Percentiles rank a stretch among this genome's conserved stretches.
phyloP scores from a whole-genome alignment of 2,329 filamentous ascomycete genomes.

The Didymosphaeria variabile region DNA sequence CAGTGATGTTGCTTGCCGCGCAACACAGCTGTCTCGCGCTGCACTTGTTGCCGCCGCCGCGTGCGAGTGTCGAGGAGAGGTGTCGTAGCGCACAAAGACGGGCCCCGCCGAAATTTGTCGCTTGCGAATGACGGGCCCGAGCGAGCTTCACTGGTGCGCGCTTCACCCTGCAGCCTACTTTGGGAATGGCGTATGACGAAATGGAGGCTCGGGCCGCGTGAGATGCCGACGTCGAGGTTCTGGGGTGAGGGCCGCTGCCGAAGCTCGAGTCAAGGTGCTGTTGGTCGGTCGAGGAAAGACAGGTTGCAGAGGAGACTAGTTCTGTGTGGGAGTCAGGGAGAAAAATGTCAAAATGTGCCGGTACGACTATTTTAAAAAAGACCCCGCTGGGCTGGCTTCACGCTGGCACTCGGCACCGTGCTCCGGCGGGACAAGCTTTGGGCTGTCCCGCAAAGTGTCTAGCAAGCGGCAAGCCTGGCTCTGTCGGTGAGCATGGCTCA shows the following conservation, averaged over 20 bases:
- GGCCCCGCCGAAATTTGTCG: constrained; percentile 13
- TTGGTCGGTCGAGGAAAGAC: background rate
- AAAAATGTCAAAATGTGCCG: constrained; percentile 6
- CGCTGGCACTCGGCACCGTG: constrained; percentile 40
- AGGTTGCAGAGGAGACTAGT: background rate
- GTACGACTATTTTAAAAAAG: constrained; percentile 25
- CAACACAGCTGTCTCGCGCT: constrained; percentile 22
- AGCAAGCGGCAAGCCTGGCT: background rate
- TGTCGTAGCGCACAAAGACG: constrained; percentile 11
- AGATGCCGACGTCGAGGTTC: constrained; percentile 3
- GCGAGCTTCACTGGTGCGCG: constrained; percentile 21
- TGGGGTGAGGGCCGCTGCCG: background rate
- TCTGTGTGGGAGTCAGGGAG: constrained; percentile 10
- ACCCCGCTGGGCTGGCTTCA: constrained; percentile 33
- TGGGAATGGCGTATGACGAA: constrained; percentile 42
- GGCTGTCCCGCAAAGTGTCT: constrained; percentile 30
- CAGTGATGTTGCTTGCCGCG: constrained; percentile 20
- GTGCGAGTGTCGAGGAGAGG: constrained; percentile 12
- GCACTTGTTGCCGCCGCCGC: constrained; percentile 32
- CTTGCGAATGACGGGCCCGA: constrained; percentile 9
- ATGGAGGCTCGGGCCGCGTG: constrained; percentile 40
- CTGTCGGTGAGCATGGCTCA: constrained; percentile 25
- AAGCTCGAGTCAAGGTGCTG: constrained; percentile 15
- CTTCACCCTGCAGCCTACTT: constrained; percentile 37
- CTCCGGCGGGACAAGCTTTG: constrained; percentile 31